Conservation (phyloP, 139 green algal genomes). For the Picochlorum sp. region DNA sequence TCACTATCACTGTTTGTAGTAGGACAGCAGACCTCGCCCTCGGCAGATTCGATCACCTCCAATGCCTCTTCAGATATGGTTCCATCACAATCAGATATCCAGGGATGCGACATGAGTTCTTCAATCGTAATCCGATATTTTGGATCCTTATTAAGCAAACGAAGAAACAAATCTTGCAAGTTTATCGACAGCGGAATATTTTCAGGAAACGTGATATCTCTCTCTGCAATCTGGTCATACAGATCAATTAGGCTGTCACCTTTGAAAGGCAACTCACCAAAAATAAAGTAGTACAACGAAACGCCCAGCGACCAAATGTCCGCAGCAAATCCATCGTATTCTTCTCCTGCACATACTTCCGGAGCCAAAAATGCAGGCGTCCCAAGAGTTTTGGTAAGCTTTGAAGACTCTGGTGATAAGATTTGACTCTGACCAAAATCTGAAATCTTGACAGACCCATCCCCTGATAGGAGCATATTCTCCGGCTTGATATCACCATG, state of each 20-base stretch:
- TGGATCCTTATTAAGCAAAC: constrained; percentile 15
- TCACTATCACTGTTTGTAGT: no score
- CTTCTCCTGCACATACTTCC: constrained; percentile 42
- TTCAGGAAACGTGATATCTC: constrained; percentile 15
- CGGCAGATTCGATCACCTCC: neutral
- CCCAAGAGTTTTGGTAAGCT: constrained; percentile 24
- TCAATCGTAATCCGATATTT: constrained; percentile 13
- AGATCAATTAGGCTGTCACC: constrained; percentile 15
- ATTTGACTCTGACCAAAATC: constrained; percentile 74
- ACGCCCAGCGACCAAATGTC: constrained; percentile 80
- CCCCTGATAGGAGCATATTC: constrained; percentile 70
- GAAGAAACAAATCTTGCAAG: constrained; percentile 27
- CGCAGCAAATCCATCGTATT: constrained; percentile 40
- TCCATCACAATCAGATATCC: constrained; percentile 16
- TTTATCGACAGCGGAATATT: constrained; percentile 12
- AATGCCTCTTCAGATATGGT: neutral
- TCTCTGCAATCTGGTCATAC: constrained; percentile 24
- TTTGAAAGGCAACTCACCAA: constrained; percentile 40
- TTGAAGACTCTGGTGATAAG: constrained; percentile 12
- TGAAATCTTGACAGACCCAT: constrained; percentile 69
- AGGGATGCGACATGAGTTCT: constrained; percentile 28
- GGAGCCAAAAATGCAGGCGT: constrained; percentile 35
- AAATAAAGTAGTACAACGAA: constrained; percentile 74
- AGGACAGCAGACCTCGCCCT: neutral
- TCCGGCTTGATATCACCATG: constrained; percentile 85